Conservation (phyloP, 169 alveolate species). For the Plasmodium ovale region DNA sequence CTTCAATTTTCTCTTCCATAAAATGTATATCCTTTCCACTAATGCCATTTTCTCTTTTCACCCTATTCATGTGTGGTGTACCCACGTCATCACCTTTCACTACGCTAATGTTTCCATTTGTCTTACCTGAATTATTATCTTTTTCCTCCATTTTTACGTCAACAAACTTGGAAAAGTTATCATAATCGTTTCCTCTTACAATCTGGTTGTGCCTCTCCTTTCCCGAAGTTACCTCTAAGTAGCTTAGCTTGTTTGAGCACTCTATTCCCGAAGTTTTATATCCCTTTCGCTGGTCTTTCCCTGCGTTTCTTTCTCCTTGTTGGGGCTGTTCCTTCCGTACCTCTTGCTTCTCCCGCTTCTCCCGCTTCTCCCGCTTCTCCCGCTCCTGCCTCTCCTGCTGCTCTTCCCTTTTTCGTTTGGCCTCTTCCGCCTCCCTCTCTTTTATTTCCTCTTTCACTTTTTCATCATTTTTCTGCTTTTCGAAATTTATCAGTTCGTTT, state of each 20-base stretch:
- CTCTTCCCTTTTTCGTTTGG: not conserved
- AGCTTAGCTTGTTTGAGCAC: conserved; percentile 4
- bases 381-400: too few species aligned
- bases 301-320: not conserved
- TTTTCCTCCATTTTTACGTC: not conserved
- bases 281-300: not conserved
- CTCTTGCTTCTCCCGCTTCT: too few species aligned
- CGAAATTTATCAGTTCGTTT: conserved; percentile 17
- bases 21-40: not conserved
- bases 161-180: not conserved
- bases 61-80: not conserved
- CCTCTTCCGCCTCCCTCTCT: not conserved
- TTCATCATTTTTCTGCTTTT: conserved; percentile 1
- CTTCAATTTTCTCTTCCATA: not conserved
- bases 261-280: not conserved
- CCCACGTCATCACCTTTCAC: not conserved
- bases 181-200: not conserved
- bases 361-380: not conserved
- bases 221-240: not conserved
- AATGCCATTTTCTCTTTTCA: not conserved
- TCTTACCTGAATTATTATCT: not conserved
- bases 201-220: not conserved
- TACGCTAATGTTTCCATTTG: not conserved
- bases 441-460: not conserved
- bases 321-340: not conserved